phyloP scores from a whole-genome alignment of 257 asterid genomes.

The Datura wrightii region DNA sequence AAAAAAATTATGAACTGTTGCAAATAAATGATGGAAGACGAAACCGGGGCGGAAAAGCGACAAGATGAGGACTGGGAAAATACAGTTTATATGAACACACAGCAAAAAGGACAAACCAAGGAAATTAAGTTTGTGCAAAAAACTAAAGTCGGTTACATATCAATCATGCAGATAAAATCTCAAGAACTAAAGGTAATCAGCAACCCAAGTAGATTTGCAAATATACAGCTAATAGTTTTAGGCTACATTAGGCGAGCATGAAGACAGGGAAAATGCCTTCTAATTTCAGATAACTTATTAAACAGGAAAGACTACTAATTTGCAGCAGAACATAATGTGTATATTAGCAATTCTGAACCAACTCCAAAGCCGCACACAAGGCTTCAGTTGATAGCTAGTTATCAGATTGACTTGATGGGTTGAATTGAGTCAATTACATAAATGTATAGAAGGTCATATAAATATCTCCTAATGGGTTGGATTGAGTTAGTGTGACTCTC shows the following conservation, averaged over 20 bases:
- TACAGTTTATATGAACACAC: neutral
- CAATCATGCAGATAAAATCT: neutral
- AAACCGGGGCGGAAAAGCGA: neutral
- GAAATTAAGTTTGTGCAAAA: neutral
- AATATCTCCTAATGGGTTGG: conserved; percentile 2
- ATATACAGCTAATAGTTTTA: neutral
- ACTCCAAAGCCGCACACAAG: neutral
- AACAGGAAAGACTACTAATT: neutral
- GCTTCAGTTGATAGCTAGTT: conserved; percentile 18
- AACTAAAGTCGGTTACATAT: neutral
- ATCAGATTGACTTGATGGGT: neutral
- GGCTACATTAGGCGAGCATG: neutral
- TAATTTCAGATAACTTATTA: neutral
- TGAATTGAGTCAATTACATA: neutral
- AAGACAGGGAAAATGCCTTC: neutral
- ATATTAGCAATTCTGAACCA: conserved; percentile 14
- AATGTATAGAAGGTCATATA: neutral
- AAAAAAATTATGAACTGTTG: neutral
- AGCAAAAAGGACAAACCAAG: neutral
- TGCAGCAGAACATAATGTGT: neutral
- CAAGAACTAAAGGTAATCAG: neutral
- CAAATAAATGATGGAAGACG: conserved; percentile 24
- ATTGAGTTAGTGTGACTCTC: neutral
- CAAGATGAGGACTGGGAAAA: neutral
- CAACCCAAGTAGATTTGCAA: neutral